These are phyloP conservation scores for Paraurostyla sp. DNA, from an alignment of 73 alveolate genomes.

Conservation along the genomic window DNA sequence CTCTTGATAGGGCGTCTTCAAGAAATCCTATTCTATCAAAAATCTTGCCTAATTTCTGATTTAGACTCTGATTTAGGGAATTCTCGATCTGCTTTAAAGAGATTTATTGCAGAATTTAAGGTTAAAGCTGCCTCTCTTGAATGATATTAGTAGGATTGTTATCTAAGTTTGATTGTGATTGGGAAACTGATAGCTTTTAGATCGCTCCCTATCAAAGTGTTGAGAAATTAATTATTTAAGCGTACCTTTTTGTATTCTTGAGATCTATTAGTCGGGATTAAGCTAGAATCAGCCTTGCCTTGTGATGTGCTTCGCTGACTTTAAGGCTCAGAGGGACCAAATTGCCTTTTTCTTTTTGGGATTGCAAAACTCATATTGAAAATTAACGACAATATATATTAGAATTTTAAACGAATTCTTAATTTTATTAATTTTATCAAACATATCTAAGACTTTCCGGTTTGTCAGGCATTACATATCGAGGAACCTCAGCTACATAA, in stretches of 20 bases:
- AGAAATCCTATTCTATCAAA: slow-evolving; percentile 45
- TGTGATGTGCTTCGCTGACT: slow-evolving; percentile 8
- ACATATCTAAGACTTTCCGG: slow-evolving; percentile 36
- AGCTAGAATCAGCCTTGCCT: not conserved
- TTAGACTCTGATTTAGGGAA: not conserved
- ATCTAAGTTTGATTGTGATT: not conserved
- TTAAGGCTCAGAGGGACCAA: too few relatives aligned
- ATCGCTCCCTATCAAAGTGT: not conserved
- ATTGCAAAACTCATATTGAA: slow-evolving; percentile 48
- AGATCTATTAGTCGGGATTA: not conserved
- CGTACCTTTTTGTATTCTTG: slow-evolving; percentile 35
- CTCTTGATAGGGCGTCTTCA: slow-evolving; percentile 57
- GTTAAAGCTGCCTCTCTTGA: too few relatives aligned
- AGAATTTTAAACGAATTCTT: not conserved
- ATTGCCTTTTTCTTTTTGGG: not conserved
- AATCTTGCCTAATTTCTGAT: slow-evolving; percentile 6
- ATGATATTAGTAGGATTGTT: too few relatives aligned
- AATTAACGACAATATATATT: not conserved
- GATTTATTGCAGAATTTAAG: too few relatives aligned
- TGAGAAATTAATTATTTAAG: not conserved
- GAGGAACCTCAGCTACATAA: slow-evolving; percentile 32
- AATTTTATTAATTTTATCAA: not conserved
- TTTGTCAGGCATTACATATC: slow-evolving; percentile 55
- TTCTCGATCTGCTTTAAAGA: too few relatives aligned
- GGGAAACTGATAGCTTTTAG: not conserved